Evolutionary conservation across 352 stramenopile species (phyloP).

Genomic region (Phytophthora pseudosyringae): DNA sequence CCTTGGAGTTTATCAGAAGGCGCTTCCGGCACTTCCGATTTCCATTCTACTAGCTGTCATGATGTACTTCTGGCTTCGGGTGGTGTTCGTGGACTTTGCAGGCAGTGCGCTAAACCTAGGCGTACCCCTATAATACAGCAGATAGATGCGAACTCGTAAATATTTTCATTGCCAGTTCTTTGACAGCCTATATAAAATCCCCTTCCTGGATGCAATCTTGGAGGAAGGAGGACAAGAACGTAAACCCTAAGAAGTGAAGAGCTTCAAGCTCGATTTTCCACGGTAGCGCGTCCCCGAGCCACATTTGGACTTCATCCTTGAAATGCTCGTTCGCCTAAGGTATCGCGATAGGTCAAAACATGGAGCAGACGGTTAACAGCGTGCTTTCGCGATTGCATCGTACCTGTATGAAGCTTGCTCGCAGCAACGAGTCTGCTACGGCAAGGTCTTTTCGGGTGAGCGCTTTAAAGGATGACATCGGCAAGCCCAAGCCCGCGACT

Average conservation of each 20-base stretch:
- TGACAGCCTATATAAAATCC: constrained; percentile 42
- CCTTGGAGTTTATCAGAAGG: constrained; percentile 94
- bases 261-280: constrained; percentile 88
- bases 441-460: constrained; percentile 64
- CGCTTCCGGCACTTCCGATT: constrained; percentile 97
- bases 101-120: constrained; percentile 48
- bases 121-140: constrained; percentile 35
- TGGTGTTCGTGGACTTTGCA: constrained; percentile 74
- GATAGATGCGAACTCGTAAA: constrained; percentile 16
- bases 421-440: constrained; percentile 48
- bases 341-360: constrained; percentile 1
- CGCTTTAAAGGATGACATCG: constrained; percentile 57
- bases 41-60: constrained; percentile 82
- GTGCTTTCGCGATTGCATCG: neutral
- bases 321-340: constrained; percentile 60
- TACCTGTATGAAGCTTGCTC: constrained; percentile 73
- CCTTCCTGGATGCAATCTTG: constrained; percentile 48
- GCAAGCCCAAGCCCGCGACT: constrained; percentile 53
- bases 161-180: constrained; percentile 17
- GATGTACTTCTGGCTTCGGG: constrained; percentile 85
- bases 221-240: constrained; percentile 70
- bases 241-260: constrained; percentile 79
- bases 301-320: constrained; percentile 59
- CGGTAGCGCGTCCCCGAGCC: constrained; percentile 47
- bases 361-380: neutral